phyloP scores from a whole-genome alignment of 306 rosid species.

The Quercus alba region DNA sequence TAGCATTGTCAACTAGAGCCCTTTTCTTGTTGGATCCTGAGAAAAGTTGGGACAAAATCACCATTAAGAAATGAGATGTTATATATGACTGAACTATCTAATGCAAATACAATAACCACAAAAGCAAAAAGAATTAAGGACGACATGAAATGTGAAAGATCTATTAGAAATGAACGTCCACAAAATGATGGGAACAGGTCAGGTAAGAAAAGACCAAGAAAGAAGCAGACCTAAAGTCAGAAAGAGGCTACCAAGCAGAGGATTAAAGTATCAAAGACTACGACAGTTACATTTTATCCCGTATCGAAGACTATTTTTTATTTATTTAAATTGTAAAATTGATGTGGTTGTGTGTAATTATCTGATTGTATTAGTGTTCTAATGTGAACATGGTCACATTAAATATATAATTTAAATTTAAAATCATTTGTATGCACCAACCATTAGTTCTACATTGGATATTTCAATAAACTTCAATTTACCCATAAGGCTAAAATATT shows the following conservation, averaged over 20 bases:
- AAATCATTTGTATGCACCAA: not conserved
- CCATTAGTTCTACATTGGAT: not conserved
- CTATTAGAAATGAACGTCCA: not conserved
- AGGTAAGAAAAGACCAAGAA: not conserved
- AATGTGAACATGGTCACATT: not conserved
- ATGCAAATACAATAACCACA: not conserved
- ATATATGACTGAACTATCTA: not conserved
- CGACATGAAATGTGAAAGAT: not conserved
- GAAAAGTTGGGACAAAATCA: constrained; percentile 27
- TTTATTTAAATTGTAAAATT: not conserved
- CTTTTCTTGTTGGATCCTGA: constrained; percentile 53
- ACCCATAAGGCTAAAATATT: not conserved
- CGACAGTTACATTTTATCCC: too few species aligned
- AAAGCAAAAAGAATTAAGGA: not conserved
- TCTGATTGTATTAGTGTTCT: not conserved
- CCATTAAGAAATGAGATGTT: not conserved
- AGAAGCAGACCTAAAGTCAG: not conserved
- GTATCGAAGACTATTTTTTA: not conserved
- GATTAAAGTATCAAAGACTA: not conserved
- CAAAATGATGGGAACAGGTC: not conserved
- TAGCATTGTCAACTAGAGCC: constrained; percentile 33
- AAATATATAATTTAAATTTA: not conserved
- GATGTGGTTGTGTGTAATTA: not conserved
- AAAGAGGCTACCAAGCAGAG: not conserved
- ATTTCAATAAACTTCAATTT: not conserved